Conservation (phyloP, 352 stramenopile species). For the Elongisporangium undulatum region DNA sequence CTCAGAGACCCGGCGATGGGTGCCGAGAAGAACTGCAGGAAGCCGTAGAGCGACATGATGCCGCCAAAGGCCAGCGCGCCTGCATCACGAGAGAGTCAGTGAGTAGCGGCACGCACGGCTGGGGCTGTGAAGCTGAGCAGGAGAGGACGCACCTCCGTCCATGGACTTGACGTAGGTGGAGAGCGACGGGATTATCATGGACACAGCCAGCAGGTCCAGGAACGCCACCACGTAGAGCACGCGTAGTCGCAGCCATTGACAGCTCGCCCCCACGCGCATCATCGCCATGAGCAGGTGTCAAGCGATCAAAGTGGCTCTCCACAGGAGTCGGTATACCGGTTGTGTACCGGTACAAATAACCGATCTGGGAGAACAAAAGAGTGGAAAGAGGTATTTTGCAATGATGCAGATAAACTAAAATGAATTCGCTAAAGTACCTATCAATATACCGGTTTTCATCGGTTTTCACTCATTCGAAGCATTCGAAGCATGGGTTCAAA, state of each 20-base stretch:
- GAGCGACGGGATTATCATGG: slow-evolving; percentile 82
- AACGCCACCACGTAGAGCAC: slow-evolving; percentile 80
- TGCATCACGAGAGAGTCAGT: slow-evolving; percentile 5
- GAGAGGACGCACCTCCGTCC: slow-evolving; percentile 32
- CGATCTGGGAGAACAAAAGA: not conserved
- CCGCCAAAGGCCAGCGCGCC: slow-evolving; percentile 59
- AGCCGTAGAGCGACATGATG: slow-evolving; percentile 83
- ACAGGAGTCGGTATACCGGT: not conserved
- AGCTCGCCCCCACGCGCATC: not conserved
- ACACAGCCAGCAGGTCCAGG: slow-evolving; percentile 77
- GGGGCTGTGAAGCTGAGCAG: not conserved
- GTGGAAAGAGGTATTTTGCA: not conserved
- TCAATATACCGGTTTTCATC: not conserved
- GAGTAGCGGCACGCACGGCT: too few species aligned
- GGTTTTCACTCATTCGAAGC: too few species aligned
- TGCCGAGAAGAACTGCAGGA: slow-evolving; percentile 81
- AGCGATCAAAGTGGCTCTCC: not conserved
- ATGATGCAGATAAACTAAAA: too few species aligned
- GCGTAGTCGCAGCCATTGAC: slow-evolving; percentile 24
- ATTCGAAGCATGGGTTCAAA: not conserved
- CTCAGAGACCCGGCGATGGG: slow-evolving; percentile 69
- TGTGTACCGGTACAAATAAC: not conserved
- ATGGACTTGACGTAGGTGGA: slow-evolving; percentile 75
- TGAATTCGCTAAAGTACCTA: too few species aligned
- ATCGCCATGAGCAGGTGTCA: slow-evolving; percentile 1